Percentiles rank a stretch among this genome's conserved stretches.
Evolutionary conservation across 306 rosid genomes (phyloP).

Genomic region (Cicer chorassanicum): DNA sequence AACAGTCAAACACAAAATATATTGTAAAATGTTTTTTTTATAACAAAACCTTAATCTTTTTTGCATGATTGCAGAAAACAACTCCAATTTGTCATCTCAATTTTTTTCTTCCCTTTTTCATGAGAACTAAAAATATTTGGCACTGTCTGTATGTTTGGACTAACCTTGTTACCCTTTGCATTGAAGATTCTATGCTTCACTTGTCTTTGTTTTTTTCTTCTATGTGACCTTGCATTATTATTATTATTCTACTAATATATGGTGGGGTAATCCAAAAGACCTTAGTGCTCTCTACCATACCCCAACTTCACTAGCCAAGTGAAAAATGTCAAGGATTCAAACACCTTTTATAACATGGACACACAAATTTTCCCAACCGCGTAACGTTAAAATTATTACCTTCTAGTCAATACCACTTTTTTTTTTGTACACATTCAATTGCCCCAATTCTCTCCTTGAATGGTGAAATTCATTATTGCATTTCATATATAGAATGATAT

Average conservation of each 20-base stretch:
- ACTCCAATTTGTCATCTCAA: constrained; percentile 12
- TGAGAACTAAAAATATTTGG: constrained; percentile 40
- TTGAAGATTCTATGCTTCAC: constrained; percentile 44
- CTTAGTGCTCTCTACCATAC: neutral
- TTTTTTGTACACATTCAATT: constrained; percentile 20
- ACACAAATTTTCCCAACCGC: constrained; percentile 13
- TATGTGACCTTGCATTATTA: constrained; percentile 2
- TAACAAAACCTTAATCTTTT: neutral
- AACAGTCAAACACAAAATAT: constrained; percentile 32
- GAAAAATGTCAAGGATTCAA: constrained; percentile 34
- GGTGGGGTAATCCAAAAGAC: neutral
- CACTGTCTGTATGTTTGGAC: constrained; percentile 41
- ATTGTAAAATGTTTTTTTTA: neutral
- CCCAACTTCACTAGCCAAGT: neutral
- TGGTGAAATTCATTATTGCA: constrained; percentile 24
- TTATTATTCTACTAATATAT: constrained; percentile 5
- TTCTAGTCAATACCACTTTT: constrained; percentile 38
- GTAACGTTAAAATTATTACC: constrained; percentile 16
- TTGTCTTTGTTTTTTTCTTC: constrained; percentile 7
- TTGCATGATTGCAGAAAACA: constrained; percentile 36
- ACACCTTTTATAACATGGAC: constrained; percentile 31
- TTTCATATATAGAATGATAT: neutral
- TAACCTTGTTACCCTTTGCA: constrained; percentile 38
- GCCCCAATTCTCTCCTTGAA: constrained; percentile 24
- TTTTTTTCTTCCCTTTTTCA: constrained; percentile 29